Evolutionary conservation across 257 asterid genomes (phyloP).

Genomic region (Nicotiana paniculata): DNA sequence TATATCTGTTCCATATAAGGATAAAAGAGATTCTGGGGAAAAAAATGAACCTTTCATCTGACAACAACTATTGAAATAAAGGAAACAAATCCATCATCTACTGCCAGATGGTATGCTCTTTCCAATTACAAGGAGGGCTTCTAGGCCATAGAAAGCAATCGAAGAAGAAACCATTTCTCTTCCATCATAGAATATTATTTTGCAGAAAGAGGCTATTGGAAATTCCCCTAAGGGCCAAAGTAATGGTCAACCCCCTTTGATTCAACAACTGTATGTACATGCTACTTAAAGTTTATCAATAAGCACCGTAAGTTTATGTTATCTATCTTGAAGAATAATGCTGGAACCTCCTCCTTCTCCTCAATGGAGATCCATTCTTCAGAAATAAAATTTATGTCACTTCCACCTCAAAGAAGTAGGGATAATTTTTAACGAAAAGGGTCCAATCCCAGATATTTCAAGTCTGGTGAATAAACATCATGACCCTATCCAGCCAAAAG

Average conservation of each 20-base stretch:
- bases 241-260: background rate
- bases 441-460: background rate
- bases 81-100: background rate
- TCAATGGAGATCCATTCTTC: background rate
- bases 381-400: background rate
- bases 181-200: background rate
- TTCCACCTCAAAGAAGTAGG: background rate
- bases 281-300: background rate
- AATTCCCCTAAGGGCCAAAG: background rate
- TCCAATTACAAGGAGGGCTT: background rate
- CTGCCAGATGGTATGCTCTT: background rate
- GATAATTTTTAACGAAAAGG: background rate
- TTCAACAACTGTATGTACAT: background rate
- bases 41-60: background rate
- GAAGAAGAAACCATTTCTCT: background rate
- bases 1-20: background rate
- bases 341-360: background rate
- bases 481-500: background rate
- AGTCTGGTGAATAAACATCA: background rate
- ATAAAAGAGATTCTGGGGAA: background rate
- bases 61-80: background rate
- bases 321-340: background rate
- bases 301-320: background rate
- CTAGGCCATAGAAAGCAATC: background rate
- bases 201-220: background rate